Percentiles rank a stretch among this genome's conserved stretches.
These are phyloP conservation scores for Zygoascus hellenicus DNA, from an alignment of 1,139 yeast genomes.

Conservation along the genomic window DNA sequence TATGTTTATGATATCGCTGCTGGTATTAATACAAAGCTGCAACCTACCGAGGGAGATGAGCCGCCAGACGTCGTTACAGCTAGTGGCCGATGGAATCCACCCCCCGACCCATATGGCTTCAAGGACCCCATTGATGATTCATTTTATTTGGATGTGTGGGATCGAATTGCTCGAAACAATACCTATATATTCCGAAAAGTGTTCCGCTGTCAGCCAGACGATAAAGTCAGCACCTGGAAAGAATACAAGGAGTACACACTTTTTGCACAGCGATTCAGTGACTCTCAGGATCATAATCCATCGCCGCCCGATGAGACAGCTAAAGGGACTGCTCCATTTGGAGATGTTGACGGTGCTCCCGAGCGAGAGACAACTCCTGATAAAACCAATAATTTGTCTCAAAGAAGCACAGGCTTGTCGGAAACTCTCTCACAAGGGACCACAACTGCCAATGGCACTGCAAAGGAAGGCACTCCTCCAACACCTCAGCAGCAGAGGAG, in stretches of 20 bases:
- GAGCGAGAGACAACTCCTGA: not conserved
- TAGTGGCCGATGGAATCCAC: constrained; percentile 9
- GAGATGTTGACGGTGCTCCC: constrained; percentile 12
- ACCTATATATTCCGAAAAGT: constrained; percentile 76
- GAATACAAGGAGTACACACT: constrained; percentile 66
- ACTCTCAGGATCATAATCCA: constrained; percentile 29
- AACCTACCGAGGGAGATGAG: not conserved
- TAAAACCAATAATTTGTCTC: not conserved
- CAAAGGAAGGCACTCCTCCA: not conserved
- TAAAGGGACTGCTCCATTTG: constrained; percentile 24
- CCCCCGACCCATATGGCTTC: constrained; percentile 71
- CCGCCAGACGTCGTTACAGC: not conserved
- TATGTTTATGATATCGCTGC: constrained; percentile 15
- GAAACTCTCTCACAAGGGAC: not conserved
- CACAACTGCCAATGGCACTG: not conserved
- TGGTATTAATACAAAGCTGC: not conserved
- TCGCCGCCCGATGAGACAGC: constrained; percentile 16
- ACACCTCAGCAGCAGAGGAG: not conserved
- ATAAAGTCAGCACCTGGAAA: constrained; percentile 78
- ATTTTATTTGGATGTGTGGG: constrained; percentile 88
- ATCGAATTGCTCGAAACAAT: constrained; percentile 74
- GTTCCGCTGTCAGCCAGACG: constrained; percentile 94
- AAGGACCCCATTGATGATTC: constrained; percentile 76
- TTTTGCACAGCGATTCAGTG: constrained; percentile 33
- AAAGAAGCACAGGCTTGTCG: too few species aligned